Evolutionary conservation across 495 filamentous ascomycete species (phyloP), one percentile per base, ranked within the genome.

Genomic region (Pyronema omphalodes): DNA sequence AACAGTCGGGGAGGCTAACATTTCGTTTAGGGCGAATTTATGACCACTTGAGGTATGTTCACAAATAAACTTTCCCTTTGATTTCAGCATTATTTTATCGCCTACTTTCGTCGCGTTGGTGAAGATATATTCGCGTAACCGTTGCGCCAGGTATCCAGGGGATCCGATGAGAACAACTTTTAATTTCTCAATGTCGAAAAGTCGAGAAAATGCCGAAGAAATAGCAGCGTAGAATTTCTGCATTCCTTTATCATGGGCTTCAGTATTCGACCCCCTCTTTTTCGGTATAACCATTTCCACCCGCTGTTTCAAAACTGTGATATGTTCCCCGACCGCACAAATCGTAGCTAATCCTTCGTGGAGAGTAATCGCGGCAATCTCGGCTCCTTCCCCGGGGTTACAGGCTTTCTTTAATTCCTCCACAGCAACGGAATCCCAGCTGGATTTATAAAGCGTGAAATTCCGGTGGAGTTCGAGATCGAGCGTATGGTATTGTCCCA

Each of bases 291-390:
- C 73, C 61, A 79, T 78, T 66, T 94, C 86, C n/a, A 96, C 76
- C 51, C 83, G 76, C 62, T 94, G 87, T 66, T 86, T 82, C 55
- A 94, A 66, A 57, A 95, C 73, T 2, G 89, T 96, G 57, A 87
- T 87, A 63, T 84, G 81, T 54, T 94, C 86, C 9, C 88, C 93
- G 57, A 98, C 86, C 15, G 94, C 75, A 67, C 87, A 94, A 52
- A 98, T 83, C 71, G 94, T 89, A 49, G 93, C 88, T 37, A 93
- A 57, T 0, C 62, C 91, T 59, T 95, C 89, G 56, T 94, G 85
- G 86, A 96, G 93, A 5, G 95, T 80, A 1, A 95, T 81, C 1
- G 89, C 91, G 41, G 84, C 80, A 17, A 91, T 76, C 57, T 88
- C 82, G 0, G 85, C 86, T 14, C 81, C 78, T 36, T 84, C 81